phyloP scores from a whole-genome alignment of 208 protist genomes.

The Leishmania braziliensis region DNA sequence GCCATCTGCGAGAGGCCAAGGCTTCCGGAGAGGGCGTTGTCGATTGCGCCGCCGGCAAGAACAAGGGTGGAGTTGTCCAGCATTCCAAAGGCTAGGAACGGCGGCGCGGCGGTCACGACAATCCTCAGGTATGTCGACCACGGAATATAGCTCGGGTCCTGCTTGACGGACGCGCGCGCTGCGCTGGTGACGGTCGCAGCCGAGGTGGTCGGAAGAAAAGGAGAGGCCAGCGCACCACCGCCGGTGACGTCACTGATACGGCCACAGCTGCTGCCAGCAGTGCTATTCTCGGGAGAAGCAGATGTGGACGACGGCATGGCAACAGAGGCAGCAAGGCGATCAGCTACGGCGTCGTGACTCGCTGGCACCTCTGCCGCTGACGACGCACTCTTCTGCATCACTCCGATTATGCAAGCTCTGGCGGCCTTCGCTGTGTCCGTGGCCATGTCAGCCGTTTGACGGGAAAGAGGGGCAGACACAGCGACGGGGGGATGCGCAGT shows the following conservation, averaged over 20 bases:
- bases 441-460: slow-evolving; percentile 12
- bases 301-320: background rate
- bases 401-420: slow-evolving; percentile 20
- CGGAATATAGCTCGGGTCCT: slow-evolving; percentile 34
- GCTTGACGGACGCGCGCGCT: background rate
- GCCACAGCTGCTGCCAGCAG: background rate
- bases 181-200: background rate
- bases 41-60: slow-evolving; percentile 78
- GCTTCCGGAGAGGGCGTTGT: slow-evolving; percentile 58
- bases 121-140: slow-evolving; percentile 53
- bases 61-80: slow-evolving; percentile 87
- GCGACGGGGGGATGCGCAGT: background rate
- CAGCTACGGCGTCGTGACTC: background rate
- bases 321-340: background rate
- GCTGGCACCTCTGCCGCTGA: background rate
- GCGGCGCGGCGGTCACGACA: slow-evolving; percentile 51
- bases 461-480: slow-evolving; percentile 4
- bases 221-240: background rate
- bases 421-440: slow-evolving; percentile 15
- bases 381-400: slow-evolving; percentile 18
- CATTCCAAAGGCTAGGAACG: slow-evolving; percentile 88
- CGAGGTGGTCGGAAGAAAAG: background rate
- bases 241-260: background rate
- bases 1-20: slow-evolving; percentile 77
- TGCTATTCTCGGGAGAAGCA: background rate